Evolutionary conservation across 192 early-diverging fungal species (phyloP).

Genomic region (Coemansia sp.): DNA sequence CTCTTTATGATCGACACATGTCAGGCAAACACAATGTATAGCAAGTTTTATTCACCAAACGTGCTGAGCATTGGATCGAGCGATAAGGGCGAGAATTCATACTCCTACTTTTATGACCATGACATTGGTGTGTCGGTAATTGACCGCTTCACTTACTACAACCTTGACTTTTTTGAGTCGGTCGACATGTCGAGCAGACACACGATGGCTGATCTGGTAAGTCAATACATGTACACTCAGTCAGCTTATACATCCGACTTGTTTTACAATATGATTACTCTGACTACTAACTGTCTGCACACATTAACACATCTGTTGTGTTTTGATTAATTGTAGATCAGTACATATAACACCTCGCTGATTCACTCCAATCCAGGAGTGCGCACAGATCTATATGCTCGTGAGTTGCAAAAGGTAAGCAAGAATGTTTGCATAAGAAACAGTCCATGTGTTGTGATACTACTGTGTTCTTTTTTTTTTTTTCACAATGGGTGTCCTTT

Average conservation of each 20-base stretch:
- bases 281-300: background rate
- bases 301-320: background rate
- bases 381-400: constrained; percentile 76
- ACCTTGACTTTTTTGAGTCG: constrained; percentile 87
- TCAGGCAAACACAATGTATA: constrained; percentile 97
- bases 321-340: constrained; percentile 15
- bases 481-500: background rate
- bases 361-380: constrained; percentile 86
- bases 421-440: constrained; percentile 68
- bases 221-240: background rate
- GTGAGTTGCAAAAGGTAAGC: constrained; percentile 74
- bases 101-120: constrained; percentile 73
- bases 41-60: constrained; percentile 89
- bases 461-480: background rate
- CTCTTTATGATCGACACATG: constrained; percentile 99
- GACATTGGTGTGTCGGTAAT: constrained; percentile 97
- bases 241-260: background rate
- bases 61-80: constrained; percentile 90
- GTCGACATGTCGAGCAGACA: constrained; percentile 76
- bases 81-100: constrained; percentile 84
- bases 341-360: constrained; percentile 71
- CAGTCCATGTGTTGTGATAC: background rate
- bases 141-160: constrained; percentile 96
- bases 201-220: constrained; percentile 74
- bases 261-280: background rate